Evolutionary conservation across 2,329 filamentous ascomycete genomes (phyloP), one percentile per base, ranked within the genome.

Genomic region (Thielaviopsis populi): DNA sequence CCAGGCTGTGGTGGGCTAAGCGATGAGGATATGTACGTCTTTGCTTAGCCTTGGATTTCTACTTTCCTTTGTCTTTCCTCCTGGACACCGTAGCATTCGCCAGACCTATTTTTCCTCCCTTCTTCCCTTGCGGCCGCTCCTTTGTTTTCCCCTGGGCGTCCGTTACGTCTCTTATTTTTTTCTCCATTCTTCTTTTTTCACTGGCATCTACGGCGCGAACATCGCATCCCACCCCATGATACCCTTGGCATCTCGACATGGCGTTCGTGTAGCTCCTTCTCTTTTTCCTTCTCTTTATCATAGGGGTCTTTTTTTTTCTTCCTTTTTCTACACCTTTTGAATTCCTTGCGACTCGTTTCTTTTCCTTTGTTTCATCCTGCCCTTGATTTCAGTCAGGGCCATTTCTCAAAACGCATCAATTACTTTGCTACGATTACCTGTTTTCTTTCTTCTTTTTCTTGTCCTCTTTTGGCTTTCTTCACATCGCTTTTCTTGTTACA

Each of bases 1-100:
- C 33, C 81, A 83, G 69, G 73, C 81, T 15, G 81, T 83, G 17
- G 77, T 83, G 71, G 80, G 81, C 62, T 81, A 70, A 75, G 61
- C 30, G 63, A 61, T 15, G 37, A 10, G 41, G 66, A 66, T 60
- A 63, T 66, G 69, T 2, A 43, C 46, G 8, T 53, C 42, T 41
- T 61, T 67, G 67, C 65, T 67, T 66, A 66, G 68, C 68, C 68
- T 69, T 69, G 66, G 62, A 59, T 67, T 61, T 63, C 63, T 63
- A 65, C 58, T 66, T 64, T 64, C 58, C 60, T 64, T 30, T 56
- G 48, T 56, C 46, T 48, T 37, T 19, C 17, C 53, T 56, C 53
- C 17, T 46, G n/a, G 53, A 56, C 24, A 27, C 2, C 27, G 27
- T 56, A 30, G 7, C 53, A 37, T 37, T 56, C 8, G 53, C 17